phyloP scores from a whole-genome alignment of 148 eudicot genomes.

The Polygonum maritimum region DNA sequence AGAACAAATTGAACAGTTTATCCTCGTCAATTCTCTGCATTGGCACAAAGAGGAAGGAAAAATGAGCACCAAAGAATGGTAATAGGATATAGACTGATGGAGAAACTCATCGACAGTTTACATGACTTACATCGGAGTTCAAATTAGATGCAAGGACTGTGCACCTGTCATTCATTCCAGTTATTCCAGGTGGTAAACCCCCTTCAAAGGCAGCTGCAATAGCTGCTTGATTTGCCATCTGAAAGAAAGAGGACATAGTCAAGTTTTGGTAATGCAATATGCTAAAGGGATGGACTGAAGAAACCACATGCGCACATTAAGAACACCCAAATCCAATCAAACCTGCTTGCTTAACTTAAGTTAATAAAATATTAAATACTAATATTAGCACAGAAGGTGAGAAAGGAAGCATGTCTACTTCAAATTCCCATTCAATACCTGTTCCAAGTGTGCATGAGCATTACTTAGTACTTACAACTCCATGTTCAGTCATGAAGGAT shows the following conservation, averaged over 20 bases:
- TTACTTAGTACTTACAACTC: neutral
- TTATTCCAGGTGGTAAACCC: conserved; percentile 85
- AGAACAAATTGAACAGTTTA: conserved; percentile 86
- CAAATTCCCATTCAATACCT: too few relatives aligned
- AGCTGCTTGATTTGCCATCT: conserved; percentile 86
- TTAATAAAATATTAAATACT: too few relatives aligned
- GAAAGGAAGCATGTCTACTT: too few relatives aligned
- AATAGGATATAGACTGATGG: neutral
- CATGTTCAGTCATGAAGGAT: neutral
- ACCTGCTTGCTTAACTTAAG: too few relatives aligned
- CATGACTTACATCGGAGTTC: conserved; percentile 64
- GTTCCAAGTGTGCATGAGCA: neutral
- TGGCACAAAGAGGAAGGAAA: neutral
- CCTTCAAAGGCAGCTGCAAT: conserved; percentile 86
- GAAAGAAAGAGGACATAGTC: neutral
- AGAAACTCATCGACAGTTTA: neutral
- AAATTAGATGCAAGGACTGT: conserved; percentile 85
- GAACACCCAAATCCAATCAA: neutral
- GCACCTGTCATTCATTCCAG: conserved; percentile 90
- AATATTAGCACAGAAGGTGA: too few relatives aligned
- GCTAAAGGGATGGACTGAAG: neutral
- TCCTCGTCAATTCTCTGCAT: conserved; percentile 82
- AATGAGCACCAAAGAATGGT: neutral
- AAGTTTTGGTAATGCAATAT: neutral
- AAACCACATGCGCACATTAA: neutral